Percentiles rank a stretch among this genome's conserved stretches.
Conservation (phyloP, 176 grass and related monocot genomes). For the Tuctoria greenei region DNA sequence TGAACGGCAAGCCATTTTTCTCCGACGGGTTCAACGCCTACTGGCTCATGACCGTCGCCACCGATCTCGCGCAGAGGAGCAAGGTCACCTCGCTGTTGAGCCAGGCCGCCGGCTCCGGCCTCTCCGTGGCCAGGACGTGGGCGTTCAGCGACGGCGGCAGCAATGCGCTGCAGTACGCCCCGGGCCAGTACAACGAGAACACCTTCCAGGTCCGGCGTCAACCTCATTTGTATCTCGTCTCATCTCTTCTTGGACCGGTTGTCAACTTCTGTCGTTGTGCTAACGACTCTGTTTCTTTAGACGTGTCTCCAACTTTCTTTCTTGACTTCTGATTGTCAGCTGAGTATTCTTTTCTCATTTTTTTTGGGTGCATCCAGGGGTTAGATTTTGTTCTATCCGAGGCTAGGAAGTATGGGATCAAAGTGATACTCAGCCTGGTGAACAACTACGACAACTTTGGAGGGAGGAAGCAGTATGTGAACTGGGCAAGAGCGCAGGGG, state of each 20-base stretch:
- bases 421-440: constrained; percentile 82
- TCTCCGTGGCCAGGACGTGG: too few species aligned
- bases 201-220: constrained; percentile 72
- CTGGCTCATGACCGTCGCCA: too few species aligned
- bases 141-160: too few species aligned
- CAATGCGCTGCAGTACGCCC: too few species aligned
- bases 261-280: not conserved
- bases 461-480: constrained; percentile 91
- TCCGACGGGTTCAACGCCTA: too few species aligned
- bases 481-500: constrained; percentile 79
- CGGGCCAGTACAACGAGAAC: constrained; percentile 85
- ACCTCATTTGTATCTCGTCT: not conserved
- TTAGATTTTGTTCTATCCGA: constrained; percentile 90
- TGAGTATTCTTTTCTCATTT: too few species aligned
- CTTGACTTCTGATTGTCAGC: not conserved
- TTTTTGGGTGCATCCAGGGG: constrained; percentile 45
- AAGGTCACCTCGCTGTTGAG: too few species aligned
- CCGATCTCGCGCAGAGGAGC: too few species aligned
- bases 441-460: constrained; percentile 81
- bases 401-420: constrained; percentile 64
- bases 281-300: constrained; percentile 1
- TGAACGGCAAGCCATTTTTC: too few species aligned
- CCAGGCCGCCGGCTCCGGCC: too few species aligned
- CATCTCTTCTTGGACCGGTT: not conserved
- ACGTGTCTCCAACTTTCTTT: not conserved